Conservation (phyloP, 2,329 filamentous ascomycete species). For the Aspergillus niger region DNA sequence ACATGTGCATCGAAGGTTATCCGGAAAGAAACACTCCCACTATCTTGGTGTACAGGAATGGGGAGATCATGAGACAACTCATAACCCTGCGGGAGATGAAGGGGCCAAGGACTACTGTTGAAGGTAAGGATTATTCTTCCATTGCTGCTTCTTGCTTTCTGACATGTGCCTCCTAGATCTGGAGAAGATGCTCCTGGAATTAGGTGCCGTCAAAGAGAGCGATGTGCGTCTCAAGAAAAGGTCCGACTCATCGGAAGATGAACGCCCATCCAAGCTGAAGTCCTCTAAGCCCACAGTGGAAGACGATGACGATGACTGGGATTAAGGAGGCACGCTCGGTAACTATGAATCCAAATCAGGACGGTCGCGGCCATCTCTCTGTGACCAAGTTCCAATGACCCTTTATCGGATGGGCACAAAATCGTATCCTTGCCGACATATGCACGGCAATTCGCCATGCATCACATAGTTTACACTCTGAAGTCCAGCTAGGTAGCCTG, state of each 20-base stretch:
- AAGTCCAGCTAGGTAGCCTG: neutral
- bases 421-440: neutral
- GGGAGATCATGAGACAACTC: conserved; percentile 86
- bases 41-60: conserved; percentile 87
- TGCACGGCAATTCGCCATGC: neutral
- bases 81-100: conserved; percentile 83
- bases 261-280: conserved; percentile 53
- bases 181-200: conserved; percentile 76
- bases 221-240: conserved; percentile 71
- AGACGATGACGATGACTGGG: conserved; percentile 60
- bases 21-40: conserved; percentile 94
- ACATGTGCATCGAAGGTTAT: conserved; percentile 94
- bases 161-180: conserved; percentile 55
- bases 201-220: conserved; percentile 75
- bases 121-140: conserved; percentile 40
- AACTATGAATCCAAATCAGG: neutral
- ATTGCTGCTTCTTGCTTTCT: neutral
- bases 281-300: conserved; percentile 37
- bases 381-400: neutral
- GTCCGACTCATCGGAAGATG: conserved; percentile 59
- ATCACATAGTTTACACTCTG: neutral
- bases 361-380: neutral
- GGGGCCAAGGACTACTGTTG: conserved; percentile 69
- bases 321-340: conserved; percentile 43
- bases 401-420: neutral